Conservation (phyloP, 805 yeast species). For the Yarrowia sp. region DNA sequence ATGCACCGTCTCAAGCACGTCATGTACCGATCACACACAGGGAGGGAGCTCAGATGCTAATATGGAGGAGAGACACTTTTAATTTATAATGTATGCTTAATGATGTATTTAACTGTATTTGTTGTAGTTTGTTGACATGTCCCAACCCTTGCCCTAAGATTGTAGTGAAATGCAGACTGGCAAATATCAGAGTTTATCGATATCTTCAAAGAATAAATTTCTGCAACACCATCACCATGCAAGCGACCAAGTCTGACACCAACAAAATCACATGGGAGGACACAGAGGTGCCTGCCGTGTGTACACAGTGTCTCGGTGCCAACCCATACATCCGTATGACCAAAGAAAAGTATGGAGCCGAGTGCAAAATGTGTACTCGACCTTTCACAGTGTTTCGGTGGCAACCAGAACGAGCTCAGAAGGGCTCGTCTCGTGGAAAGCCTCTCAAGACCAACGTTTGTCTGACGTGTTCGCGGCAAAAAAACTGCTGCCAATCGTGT, state of each 20-base stretch:
- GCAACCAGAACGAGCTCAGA: constrained; percentile 51
- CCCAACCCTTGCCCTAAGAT: neutral
- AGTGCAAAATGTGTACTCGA: constrained; percentile 80
- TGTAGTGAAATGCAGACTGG: neutral
- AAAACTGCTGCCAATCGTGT: constrained; percentile 86
- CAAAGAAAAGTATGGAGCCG: constrained; percentile 67
- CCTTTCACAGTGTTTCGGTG: constrained; percentile 81
- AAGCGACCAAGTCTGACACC: constrained; percentile 37
- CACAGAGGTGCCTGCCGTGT: constrained; percentile 58
- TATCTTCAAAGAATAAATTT: neutral
- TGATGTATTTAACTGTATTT: neutral
- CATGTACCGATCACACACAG: neutral
- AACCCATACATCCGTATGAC: constrained; percentile 67
- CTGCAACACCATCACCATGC: constrained; percentile 5
- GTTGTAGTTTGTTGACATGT: neutral
- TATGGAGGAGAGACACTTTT: neutral
- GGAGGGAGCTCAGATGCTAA: neutral
- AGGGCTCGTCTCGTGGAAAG: constrained; percentile 35
- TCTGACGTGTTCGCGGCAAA: constrained; percentile 69
- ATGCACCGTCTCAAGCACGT: neutral
- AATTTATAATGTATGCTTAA: neutral
- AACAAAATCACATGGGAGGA: constrained; percentile 40
- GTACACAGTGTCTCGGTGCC: constrained; percentile 70
- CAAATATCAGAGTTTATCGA: neutral
- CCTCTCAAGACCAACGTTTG: constrained; percentile 61